These are phyloP conservation scores for Calamus simplicifolius DNA, from an alignment of 176 grass and related monocot genomes.

Conservation along the genomic window DNA sequence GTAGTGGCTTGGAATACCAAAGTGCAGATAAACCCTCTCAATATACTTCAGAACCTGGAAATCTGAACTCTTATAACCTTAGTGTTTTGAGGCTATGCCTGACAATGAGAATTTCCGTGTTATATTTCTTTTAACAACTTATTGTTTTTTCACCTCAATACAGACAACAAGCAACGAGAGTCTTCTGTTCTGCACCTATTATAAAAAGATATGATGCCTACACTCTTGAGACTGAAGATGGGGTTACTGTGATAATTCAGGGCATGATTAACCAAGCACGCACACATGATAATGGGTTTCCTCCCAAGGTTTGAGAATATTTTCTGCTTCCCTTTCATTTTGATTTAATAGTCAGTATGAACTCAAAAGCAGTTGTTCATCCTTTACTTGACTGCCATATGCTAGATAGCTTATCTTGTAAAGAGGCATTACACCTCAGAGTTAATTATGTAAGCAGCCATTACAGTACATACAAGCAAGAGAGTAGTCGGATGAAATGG, in stretches of 20 bases:
- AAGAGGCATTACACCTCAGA: background rate
- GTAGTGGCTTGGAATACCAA: too few relatives aligned
- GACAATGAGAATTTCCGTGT: too few relatives aligned
- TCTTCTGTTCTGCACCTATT: constrained; percentile 23
- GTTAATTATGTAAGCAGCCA: too few relatives aligned
- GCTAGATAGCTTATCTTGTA: background rate
- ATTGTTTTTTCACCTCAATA: background rate
- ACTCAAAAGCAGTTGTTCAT: constrained; percentile 2
- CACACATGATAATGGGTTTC: constrained; percentile 12
- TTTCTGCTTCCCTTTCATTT: background rate
- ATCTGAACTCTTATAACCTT: too few relatives aligned
- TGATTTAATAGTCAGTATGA: background rate
- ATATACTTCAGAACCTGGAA: too few relatives aligned
- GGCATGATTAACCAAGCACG: constrained; percentile 16
- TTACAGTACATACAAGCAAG: background rate
- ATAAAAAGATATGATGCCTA: constrained; percentile 19
- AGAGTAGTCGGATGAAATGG: too few relatives aligned
- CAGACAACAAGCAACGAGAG: constrained; percentile 13
- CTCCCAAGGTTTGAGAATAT: constrained; percentile 4
- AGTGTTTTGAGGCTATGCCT: too few relatives aligned
- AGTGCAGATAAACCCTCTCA: too few relatives aligned
- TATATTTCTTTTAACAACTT: background rate
- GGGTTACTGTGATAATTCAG: constrained; percentile 21
- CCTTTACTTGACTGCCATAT: background rate
- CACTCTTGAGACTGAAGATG: constrained; percentile 24